Evolutionary conservation across 2,329 filamentous ascomycete genomes (phyloP).

Genomic region (Shiraia bambusicola): DNA sequence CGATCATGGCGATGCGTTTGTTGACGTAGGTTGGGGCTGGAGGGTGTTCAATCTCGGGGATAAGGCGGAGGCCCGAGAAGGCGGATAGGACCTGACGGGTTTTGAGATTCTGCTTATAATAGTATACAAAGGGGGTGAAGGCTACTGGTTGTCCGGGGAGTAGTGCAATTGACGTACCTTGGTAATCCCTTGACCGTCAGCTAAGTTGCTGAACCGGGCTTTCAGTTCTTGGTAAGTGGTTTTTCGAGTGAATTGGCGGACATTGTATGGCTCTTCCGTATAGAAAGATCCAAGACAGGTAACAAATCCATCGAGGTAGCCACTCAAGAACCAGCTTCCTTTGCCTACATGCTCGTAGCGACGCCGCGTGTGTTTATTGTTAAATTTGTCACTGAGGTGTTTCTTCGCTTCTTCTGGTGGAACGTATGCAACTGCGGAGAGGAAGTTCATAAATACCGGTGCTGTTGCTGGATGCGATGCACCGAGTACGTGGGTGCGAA

Average conservation of each 20-base stretch:
- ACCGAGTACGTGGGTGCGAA: background rate
- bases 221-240: background rate
- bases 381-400: background rate
- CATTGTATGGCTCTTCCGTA: background rate
- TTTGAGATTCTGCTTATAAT: too few species aligned
- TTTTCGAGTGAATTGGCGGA: background rate
- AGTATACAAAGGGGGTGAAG: too few species aligned
- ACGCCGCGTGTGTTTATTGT: background rate
- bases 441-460: conserved; percentile 1
- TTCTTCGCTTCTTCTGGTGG: background rate
- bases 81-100: background rate
- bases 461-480: background rate
- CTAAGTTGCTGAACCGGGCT: background rate
- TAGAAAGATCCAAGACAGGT: background rate
- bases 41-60: conserved; percentile 1
- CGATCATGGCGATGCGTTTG: background rate
- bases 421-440: background rate
- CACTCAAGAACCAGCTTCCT: background rate
- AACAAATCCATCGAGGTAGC: background rate
- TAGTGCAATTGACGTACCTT: too few species aligned
- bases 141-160: too few species aligned
- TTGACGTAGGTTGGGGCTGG: conserved; percentile 1
- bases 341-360: conserved; percentile 1
- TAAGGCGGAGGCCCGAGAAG: background rate
- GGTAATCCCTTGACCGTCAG: background rate